Evolutionary conservation across 805 yeast genomes (phyloP).

Genomic region (Sugiyamaella boreocaroliniensis): DNA sequence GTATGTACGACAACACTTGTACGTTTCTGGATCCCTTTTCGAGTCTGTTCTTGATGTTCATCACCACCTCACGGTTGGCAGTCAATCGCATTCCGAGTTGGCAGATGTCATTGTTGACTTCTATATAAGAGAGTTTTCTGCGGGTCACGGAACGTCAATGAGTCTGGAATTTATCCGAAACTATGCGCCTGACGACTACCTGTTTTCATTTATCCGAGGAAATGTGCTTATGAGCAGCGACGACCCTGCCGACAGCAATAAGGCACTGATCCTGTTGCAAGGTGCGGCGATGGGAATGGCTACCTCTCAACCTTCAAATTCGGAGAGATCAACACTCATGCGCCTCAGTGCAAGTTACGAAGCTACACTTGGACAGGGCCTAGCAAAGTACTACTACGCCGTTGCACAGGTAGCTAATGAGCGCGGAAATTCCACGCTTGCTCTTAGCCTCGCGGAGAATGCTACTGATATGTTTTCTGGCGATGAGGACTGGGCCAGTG

Average conservation of each 20-base stretch:
- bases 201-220: constrained; percentile 25
- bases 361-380: background rate
- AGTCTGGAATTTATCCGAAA: background rate
- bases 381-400: background rate
- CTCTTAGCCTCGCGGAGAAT: background rate
- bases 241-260: background rate
- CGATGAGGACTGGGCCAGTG: background rate
- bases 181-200: constrained; percentile 1
- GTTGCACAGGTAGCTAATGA: background rate
- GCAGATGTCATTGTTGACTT: background rate
- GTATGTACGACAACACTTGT: background rate
- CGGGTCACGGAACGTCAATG: background rate
- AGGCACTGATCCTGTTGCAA: background rate
- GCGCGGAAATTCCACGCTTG: background rate
- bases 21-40: background rate
- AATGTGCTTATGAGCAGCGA: background rate
- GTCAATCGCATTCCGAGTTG: background rate
- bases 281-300: background rate
- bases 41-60: background rate
- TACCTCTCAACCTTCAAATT: background rate
- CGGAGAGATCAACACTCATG: background rate
- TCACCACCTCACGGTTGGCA: background rate
- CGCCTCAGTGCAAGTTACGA: background rate
- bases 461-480: background rate
- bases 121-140: background rate